Evolutionary conservation across 2,329 filamentous ascomycete species (phyloP).

Genomic region (Penicillium olsonii): DNA sequence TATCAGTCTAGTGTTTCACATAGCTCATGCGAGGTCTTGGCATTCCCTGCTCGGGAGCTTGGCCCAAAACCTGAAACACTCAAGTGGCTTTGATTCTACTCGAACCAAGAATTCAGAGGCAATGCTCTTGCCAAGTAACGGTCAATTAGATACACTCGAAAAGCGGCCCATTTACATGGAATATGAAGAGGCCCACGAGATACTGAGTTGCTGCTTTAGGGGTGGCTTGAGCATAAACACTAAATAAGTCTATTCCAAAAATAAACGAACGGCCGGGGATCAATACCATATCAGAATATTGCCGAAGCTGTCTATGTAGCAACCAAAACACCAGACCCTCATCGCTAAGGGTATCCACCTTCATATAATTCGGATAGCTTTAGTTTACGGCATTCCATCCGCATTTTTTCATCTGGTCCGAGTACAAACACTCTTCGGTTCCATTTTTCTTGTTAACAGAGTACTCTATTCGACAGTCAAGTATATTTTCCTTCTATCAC

Average conservation of each 20-base stretch:
- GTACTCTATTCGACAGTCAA: too few relatives aligned
- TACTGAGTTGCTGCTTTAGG: too few relatives aligned
- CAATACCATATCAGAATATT: background rate
- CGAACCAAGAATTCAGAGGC: background rate
- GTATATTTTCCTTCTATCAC: too few relatives aligned
- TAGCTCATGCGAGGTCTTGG: background rate
- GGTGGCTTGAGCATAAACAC: too few relatives aligned
- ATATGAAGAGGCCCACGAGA: too few relatives aligned
- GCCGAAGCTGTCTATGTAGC: background rate
- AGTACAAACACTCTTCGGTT: background rate
- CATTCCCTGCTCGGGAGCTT: background rate
- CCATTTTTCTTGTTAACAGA: too few relatives aligned
- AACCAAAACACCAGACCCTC: background rate
- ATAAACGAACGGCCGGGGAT: background rate
- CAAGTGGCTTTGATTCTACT: background rate
- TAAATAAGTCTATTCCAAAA: background rate
- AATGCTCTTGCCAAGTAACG: background rate
- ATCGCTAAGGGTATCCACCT: background rate
- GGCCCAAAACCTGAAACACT: background rate
- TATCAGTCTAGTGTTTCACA: background rate
- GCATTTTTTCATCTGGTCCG: background rate
- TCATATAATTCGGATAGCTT: background rate
- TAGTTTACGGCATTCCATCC: background rate
- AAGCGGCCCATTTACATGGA: too few relatives aligned
- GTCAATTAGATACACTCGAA: too few relatives aligned